Percentiles rank a stretch among this genome's conserved stretches.
Evolutionary conservation across 495 filamentous ascomycete genomes (phyloP).

Genomic region (Patellaria atrata): DNA sequence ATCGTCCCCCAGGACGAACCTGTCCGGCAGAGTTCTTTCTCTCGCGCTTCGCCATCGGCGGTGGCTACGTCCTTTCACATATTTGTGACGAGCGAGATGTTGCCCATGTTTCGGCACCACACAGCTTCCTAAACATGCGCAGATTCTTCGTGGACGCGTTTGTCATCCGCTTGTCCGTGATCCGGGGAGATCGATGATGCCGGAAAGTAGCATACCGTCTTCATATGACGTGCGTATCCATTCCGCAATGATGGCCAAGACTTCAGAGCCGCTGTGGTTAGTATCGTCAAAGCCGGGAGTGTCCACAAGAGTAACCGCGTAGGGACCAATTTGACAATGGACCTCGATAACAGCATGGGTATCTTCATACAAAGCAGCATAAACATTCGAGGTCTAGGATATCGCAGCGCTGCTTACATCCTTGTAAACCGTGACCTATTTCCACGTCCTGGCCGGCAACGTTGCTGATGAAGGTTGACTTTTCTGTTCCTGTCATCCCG

Average conservation of each 20-base stretch:
- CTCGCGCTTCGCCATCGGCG: not conserved
- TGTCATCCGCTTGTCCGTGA: conserved; percentile 17
- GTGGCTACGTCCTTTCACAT: not conserved
- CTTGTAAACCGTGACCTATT: conserved; percentile 1
- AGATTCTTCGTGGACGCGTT: conserved; percentile 18
- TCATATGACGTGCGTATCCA: conserved; percentile 23
- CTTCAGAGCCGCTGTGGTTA: conserved; percentile 27
- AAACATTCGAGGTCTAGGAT: not conserved
- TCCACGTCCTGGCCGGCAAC: conserved; percentile 5
- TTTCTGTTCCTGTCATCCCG: conserved; percentile 29
- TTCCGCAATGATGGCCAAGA: conserved; percentile 27
- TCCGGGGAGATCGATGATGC: conserved; percentile 23
- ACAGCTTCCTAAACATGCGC: conserved; percentile 19
- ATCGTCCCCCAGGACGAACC: not conserved
- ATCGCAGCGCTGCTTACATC: not conserved
- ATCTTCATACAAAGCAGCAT: not conserved
- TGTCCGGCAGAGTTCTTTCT: not conserved
- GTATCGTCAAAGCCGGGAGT: conserved; percentile 41
- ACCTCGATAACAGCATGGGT: not conserved
- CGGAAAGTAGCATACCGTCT: conserved; percentile 16
- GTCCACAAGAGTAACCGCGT: conserved; percentile 29
- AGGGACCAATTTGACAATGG: not conserved
- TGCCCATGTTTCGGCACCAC: not conserved
- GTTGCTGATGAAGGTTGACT: conserved; percentile 26
- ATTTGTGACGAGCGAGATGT: conserved; percentile 2